These are phyloP conservation scores for Vicia faba DNA, from an alignment of 306 rosid species.

Conservation along the genomic window DNA sequence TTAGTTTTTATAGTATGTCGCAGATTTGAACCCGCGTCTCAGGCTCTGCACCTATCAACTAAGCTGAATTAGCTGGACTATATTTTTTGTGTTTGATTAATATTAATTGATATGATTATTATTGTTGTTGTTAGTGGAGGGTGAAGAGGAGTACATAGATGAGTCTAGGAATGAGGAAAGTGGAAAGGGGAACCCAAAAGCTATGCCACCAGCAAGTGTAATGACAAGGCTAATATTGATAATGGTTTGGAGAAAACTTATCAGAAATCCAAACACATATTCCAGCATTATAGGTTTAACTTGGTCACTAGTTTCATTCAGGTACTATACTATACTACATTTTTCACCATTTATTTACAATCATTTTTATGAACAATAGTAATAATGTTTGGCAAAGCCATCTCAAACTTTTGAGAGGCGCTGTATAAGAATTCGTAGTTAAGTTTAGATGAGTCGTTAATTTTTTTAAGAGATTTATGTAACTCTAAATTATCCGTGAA, in stretches of 20 bases:
- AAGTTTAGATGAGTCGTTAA: too few species aligned
- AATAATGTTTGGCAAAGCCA: not conserved
- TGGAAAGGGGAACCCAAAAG: slow-evolving; percentile 40
- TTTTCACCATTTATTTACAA: not conserved
- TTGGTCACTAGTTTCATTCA: slow-evolving; percentile 88
- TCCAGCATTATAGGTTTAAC: slow-evolving; percentile 79
- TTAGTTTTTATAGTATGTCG: too few species aligned
- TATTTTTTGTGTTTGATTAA: not conserved
- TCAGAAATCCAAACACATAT: slow-evolving; percentile 90
- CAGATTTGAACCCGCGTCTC: too few species aligned
- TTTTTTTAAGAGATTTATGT: too few species aligned
- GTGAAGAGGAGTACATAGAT: slow-evolving; percentile 65
- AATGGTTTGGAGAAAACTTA: slow-evolving; percentile 95
- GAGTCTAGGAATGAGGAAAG: slow-evolving; percentile 49
- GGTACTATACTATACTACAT: slow-evolving; percentile 23
- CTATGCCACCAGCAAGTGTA: slow-evolving; percentile 86
- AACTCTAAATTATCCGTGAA: too few species aligned
- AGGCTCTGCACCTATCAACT: too few species aligned
- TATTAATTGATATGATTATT: not conserved
- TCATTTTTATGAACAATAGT: not conserved
- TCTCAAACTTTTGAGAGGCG: too few species aligned
- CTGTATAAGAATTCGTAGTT: too few species aligned
- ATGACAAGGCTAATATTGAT: slow-evolving; percentile 94
- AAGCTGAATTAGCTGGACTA: too few species aligned
- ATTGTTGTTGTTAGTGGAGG: slow-evolving; percentile 49